Evolutionary conservation across 768 basidiomycete genomes (phyloP).

Genomic region (Naganishia onofrii): DNA sequence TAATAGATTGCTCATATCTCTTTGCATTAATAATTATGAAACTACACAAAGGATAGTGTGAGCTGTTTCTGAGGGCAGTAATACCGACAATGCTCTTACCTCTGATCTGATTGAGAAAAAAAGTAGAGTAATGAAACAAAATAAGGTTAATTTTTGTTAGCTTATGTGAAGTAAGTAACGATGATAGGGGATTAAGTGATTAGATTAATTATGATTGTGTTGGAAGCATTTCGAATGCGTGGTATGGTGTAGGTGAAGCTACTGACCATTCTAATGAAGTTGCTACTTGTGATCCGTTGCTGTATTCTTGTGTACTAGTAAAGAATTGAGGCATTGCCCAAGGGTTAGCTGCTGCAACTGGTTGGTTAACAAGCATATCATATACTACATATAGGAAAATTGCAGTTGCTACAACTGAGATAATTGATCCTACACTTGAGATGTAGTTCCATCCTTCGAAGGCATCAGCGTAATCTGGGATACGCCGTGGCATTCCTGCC

Average conservation of each 20-base stretch:
- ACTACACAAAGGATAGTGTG: not conserved
- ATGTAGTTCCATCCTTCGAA: slow-evolving; percentile 38
- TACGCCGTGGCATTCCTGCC: slow-evolving; percentile 28
- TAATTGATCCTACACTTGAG: slow-evolving; percentile 38
- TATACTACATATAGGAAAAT: slow-evolving; percentile 39
- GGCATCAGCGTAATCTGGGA: slow-evolving; percentile 36
- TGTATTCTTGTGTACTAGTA: slow-evolving; percentile 34
- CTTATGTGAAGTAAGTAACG: not conserved
- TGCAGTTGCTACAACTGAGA: slow-evolving; percentile 37
- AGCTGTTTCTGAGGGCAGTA: not conserved
- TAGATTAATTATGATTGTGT: slow-evolving; percentile 28
- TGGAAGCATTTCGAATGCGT: slow-evolving; percentile 30
- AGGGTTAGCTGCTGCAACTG: slow-evolving; percentile 35
- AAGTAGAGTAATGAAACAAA: slow-evolving; percentile 11
- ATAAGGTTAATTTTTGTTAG: not conserved
- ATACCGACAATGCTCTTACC: not conserved
- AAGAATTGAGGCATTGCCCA: slow-evolving; percentile 36
- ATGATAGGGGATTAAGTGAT: slow-evolving; percentile 4
- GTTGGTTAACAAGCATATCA: slow-evolving; percentile 37
- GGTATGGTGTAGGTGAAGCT: slow-evolving; percentile 30
- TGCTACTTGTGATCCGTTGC: slow-evolving; percentile 31
- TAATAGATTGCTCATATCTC: slow-evolving; percentile 19
- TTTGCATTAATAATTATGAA: not conserved
- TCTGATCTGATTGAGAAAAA: not conserved
- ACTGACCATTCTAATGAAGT: slow-evolving; percentile 35